Base-by-base conservation (phyloP, 768 basidiomycete species). In the Termitomyces sp. region DNA sequence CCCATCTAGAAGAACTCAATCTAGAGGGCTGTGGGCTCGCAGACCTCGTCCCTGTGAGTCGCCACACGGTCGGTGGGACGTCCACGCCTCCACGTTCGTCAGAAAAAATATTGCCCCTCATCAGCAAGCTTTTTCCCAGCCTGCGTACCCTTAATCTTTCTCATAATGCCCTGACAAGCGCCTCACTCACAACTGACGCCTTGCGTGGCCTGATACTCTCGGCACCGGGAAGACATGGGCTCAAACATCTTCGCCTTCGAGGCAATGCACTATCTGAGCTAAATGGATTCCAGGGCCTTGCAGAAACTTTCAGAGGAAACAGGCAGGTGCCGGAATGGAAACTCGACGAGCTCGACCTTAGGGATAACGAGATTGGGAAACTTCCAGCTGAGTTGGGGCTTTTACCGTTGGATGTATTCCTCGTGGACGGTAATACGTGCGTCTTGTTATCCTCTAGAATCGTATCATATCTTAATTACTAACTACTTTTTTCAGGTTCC, bases 371-470 rank as follows among this genome's bases (percentile, higher is more conserved):
- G 66, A 83, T 94, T 57, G 79, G 78, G 6, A 86, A 81, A 70
- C 70, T 93, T 34, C 85, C 84, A 0, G 73, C 88, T 7, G 85
- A 87, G 67, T 70, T 93, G 49, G 91, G 92, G 30, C 68, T 91
- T 58, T 68, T 93, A 54, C 87, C 91, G 16, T 69, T 93, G 65
- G 91, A 93, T 53, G 86, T 91, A 8, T 84, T 94, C 59, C 71
- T 92, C 64, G 91, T 94, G 37, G 92, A 93, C 65, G 91, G 91
- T 18, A 94, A 94, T 72, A 74, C 78, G 90, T 92, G 69, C 77
- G 88, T 82, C 7, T 49, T 22, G 6, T 51, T 46, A 57, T 51
- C 45, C 44, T 34, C 18, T 34, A 62, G 48, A 11, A 44, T 33
- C n/a, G 8, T 53, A 15, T 51, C 52, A 45, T 39, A 27, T 18